Percentiles rank a stretch among this genome's conserved stretches.
These are phyloP conservation scores for Hura crepitans DNA, from an alignment of 441 rosid species.

Conservation along the genomic window DNA sequence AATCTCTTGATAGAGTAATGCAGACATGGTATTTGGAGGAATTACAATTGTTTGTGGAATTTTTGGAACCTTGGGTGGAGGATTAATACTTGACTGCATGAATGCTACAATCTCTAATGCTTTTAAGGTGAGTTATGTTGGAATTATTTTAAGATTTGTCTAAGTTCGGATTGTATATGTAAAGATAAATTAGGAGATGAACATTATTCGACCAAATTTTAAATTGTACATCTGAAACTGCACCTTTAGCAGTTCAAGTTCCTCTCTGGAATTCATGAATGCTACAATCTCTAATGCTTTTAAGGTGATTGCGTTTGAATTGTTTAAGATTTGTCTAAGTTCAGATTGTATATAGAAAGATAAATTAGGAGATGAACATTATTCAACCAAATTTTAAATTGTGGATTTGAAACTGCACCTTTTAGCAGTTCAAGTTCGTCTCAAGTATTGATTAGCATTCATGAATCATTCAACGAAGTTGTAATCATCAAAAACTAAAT, in stretches of 20 bases:
- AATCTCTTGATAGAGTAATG: slow-evolving; percentile 49
- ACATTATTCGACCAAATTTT: not conserved
- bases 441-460: too few species aligned
- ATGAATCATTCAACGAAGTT: not conserved
- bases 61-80: slow-evolving; percentile 81
- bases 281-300: slow-evolving; percentile 84
- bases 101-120: slow-evolving; percentile 77
- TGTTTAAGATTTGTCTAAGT: not conserved
- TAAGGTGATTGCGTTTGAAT: slow-evolving; percentile 43
- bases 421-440: not conserved
- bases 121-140: slow-evolving; percentile 55
- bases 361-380: not conserved
- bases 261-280: slow-evolving; percentile 29
- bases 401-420: not conserved
- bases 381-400: not conserved
- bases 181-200: not conserved
- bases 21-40: slow-evolving; percentile 90
- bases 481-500: too few species aligned
- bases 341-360: not conserved
- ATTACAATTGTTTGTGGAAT: slow-evolving; percentile 79
- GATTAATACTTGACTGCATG: slow-evolving; percentile 66
- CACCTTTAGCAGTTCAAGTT: not conserved
- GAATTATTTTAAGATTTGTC: not conserved
- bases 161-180: not conserved
- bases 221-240: not conserved